Percentiles rank a stretch among this genome's conserved stretches.
Evolutionary conservation across 1,284 basidiomycete genomes (phyloP).

Genomic region (Sporisorium reilianum): DNA sequence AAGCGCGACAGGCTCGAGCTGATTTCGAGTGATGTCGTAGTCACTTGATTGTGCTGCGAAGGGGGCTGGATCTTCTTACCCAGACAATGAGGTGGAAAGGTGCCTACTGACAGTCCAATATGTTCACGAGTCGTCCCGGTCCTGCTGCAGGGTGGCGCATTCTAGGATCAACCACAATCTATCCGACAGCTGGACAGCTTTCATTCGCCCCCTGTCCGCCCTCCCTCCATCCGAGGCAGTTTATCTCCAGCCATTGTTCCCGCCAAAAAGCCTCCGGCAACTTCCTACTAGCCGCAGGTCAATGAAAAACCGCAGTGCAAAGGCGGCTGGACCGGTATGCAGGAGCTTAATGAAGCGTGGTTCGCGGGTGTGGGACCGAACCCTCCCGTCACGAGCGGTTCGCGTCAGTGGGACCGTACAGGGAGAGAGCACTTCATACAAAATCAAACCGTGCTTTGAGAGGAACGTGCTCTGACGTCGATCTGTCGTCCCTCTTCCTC

Average conservation of each 20-base stretch:
- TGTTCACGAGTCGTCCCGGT: neutral
- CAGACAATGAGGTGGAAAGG: no score
- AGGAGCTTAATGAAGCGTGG: neutral
- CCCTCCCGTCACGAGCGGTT: neutral
- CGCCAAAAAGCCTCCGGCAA: neutral
- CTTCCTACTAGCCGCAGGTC: neutral
- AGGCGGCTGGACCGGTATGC: neutral
- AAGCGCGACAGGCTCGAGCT: neutral
- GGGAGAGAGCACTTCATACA: conserved; percentile 3
- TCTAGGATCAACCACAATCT: conserved; percentile 35
- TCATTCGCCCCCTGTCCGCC: neutral
- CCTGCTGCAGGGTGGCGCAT: conserved; percentile 13
- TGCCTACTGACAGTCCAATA: neutral
- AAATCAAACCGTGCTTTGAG: neutral
- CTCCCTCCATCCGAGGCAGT: neutral
- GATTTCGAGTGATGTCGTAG: neutral
- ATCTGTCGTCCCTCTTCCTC: neutral
- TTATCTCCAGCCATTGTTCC: neutral
- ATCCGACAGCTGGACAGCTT: conserved; percentile 9
- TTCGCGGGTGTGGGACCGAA: neutral
- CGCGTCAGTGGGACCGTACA: no score
- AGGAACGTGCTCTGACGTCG: neutral
- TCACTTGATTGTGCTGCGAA: neutral
- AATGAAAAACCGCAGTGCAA: neutral
- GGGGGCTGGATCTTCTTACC: neutral